Evolutionary conservation across 2,329 filamentous ascomycete species (phyloP).

Genomic region (Alternaria conjuncta): DNA sequence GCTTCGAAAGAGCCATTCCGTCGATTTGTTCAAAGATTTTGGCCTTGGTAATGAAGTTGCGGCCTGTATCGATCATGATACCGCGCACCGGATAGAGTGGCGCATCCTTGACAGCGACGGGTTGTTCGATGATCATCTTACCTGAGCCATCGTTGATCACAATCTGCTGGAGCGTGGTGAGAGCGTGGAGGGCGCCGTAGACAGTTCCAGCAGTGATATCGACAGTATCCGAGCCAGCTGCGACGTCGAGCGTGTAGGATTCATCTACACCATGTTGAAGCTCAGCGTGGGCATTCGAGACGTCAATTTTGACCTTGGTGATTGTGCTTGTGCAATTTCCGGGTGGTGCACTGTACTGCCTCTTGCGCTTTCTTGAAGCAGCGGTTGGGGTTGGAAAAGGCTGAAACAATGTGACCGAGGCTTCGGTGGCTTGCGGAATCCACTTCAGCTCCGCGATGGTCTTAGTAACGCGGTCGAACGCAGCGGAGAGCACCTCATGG

Average conservation of each 20-base stretch:
- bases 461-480: conserved; percentile 59
- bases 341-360: conserved; percentile 24
- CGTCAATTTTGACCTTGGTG: conserved; percentile 54
- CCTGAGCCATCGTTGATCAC: conserved; percentile 57
- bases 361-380: conserved; percentile 22
- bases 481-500: conserved; percentile 49
- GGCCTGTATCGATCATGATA: conserved; percentile 62
- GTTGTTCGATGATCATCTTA: conserved; percentile 59
- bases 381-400: conserved; percentile 57
- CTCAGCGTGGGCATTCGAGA: conserved; percentile 55
- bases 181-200: conserved; percentile 63
- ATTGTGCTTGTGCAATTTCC: conserved; percentile 44
- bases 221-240: conserved; percentile 49
- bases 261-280: conserved; percentile 64
- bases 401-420: conserved; percentile 58
- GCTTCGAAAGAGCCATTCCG: conserved; percentile 62
- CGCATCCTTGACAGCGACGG: conserved; percentile 58
- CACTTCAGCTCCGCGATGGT: conserved; percentile 60
- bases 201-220: conserved; percentile 58
- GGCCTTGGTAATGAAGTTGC: conserved; percentile 59
- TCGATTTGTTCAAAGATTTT: conserved; percentile 64
- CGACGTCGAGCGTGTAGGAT: conserved; percentile 60
- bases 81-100: conserved; percentile 62
- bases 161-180: conserved; percentile 64
- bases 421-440: conserved; percentile 61